Evolutionary conservation across 371 early-diverging fungal species (phyloP).

Genomic region (Mortierella sp.): DNA sequence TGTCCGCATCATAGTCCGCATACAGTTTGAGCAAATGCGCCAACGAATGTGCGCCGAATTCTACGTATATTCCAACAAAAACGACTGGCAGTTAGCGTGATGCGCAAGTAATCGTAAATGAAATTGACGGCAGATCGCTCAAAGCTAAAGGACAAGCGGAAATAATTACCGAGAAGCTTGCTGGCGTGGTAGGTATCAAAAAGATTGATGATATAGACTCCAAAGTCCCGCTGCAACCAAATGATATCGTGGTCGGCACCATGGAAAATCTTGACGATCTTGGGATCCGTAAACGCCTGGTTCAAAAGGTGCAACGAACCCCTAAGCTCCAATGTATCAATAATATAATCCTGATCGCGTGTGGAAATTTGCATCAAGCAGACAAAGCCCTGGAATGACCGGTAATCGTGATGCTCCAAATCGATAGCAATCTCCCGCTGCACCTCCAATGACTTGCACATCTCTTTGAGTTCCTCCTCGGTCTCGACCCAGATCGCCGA

Average conservation of each 20-base stretch:
- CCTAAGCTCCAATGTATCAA: constrained; percentile 93
- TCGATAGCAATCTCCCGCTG: constrained; percentile 91
- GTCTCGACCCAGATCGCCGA: constrained; percentile 81
- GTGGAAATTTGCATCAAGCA: constrained; percentile 97
- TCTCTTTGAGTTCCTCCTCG: constrained; percentile 69
- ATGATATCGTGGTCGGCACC: constrained; percentile 97
- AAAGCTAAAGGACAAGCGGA: background rate
- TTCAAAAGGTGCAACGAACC: constrained; percentile 84
- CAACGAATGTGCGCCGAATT: constrained; percentile 81
- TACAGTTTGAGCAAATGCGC: constrained; percentile 87
- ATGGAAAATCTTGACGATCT: constrained; percentile 91
- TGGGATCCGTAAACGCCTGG: constrained; percentile 88
- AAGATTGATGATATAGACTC: constrained; percentile 94
- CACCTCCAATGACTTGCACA: constrained; percentile 73
- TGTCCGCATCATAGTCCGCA: constrained; percentile 89
- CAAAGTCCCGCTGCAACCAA: constrained; percentile 98
- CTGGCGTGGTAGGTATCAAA: constrained; percentile 98
- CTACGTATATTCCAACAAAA: constrained; percentile 22
- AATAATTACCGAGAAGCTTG: constrained; percentile 71
- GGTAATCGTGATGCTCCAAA: constrained; percentile 95
- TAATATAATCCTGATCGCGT: constrained; percentile 88
- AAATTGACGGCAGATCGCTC: background rate
- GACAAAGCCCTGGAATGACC: constrained; percentile 94
- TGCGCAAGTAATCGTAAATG: background rate
- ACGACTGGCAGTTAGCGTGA: background rate